A percentile compares a stretch with the other conserved stretches of the same genome.
phyloP scores from a whole-genome alignment of 352 stramenopile species.

The Globisporangium perplexum region DNA sequence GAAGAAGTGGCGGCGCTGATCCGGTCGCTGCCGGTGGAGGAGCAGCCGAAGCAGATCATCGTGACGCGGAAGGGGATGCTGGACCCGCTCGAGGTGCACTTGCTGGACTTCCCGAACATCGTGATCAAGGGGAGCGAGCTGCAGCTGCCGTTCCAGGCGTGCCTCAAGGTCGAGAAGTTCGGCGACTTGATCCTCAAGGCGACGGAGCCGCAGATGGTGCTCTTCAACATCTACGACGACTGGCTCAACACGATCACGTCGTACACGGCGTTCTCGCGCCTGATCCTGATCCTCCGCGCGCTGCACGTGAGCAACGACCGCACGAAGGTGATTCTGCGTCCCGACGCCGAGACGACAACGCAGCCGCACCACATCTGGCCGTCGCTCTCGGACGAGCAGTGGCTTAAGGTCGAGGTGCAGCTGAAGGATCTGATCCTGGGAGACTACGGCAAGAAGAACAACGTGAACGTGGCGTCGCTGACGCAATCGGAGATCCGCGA shows the following conservation, averaged over 20 bases:
- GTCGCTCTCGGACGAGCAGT: constrained; percentile 98
- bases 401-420: constrained; percentile 99
- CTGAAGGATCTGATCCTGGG: constrained; percentile 99
- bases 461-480: constrained; percentile 99
- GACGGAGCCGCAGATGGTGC: constrained; percentile 99
- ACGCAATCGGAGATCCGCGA: constrained; percentile 99
- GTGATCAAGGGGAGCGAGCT: constrained; percentile 99
- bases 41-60: constrained; percentile 99
- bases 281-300: constrained; percentile 99
- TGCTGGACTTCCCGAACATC: constrained; percentile 99
- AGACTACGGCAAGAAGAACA: constrained; percentile 99
- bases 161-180: constrained; percentile 99
- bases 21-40: constrained; percentile 97
- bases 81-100: constrained; percentile 98
- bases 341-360: constrained; percentile 98
- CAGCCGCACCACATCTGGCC: constrained; percentile 99
- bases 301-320: constrained; percentile 96
- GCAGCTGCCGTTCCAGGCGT: constrained; percentile 99
- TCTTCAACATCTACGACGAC: constrained; percentile 99
- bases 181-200: constrained; percentile 99
- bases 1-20: constrained; percentile 99
- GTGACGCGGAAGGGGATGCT: constrained; percentile 99
- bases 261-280: constrained; percentile 99
- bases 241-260: constrained; percentile 99
- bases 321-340: constrained; percentile 96